phyloP scores from a whole-genome alignment of 2,329 filamentous ascomycete genomes.

The Stagonosporopsis tanaceti region DNA sequence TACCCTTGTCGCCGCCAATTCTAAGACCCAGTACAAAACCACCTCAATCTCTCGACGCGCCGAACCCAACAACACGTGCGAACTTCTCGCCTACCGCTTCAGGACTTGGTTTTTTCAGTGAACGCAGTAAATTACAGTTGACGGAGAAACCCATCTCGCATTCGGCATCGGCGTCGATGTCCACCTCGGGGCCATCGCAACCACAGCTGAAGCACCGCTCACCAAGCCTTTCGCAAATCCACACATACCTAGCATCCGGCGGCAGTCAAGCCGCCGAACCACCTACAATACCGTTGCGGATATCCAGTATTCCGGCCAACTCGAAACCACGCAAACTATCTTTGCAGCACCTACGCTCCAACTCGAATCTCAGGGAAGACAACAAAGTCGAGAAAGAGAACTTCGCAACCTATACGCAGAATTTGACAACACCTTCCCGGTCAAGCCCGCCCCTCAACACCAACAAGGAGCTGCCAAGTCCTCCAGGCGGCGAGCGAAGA shows the following conservation, averaged over 20 bases:
- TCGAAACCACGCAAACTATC: slow-evolving; percentile 45
- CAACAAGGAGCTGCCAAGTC: slow-evolving; percentile 45
- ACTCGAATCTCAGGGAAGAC: slow-evolving; percentile 17
- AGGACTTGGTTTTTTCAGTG: slow-evolving; percentile 26
- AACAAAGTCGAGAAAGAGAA: slow-evolving; percentile 29
- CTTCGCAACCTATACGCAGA: slow-evolving; percentile 4
- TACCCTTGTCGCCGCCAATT: slow-evolving; percentile 45
- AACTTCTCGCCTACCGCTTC: slow-evolving; percentile 36
- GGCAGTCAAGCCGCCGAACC: slow-evolving; percentile 26
- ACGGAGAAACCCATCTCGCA: slow-evolving; percentile 20
- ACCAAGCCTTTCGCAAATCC: slow-evolving; percentile 31
- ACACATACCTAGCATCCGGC: slow-evolving; percentile 24
- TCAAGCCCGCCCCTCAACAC: slow-evolving; percentile 34
- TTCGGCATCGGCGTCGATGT: slow-evolving; percentile 34
- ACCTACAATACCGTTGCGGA: slow-evolving; percentile 45
- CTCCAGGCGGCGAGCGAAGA: slow-evolving; percentile 31
- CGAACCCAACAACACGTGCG: slow-evolving; percentile 43
- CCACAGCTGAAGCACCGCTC: slow-evolving; percentile 28
- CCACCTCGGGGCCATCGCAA: slow-evolving; percentile 10
- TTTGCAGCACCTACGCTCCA: slow-evolving; percentile 31
- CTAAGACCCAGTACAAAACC: slow-evolving; percentile 45
- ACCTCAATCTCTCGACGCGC: slow-evolving; percentile 40
- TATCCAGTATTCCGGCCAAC: slow-evolving; percentile 45
- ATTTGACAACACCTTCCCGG: slow-evolving; percentile 16
- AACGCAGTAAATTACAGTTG: slow-evolving; percentile 5